These are phyloP conservation scores for Calonectria montana DNA, from an alignment of 2,329 filamentous ascomycete species.

Conservation along the genomic window DNA sequence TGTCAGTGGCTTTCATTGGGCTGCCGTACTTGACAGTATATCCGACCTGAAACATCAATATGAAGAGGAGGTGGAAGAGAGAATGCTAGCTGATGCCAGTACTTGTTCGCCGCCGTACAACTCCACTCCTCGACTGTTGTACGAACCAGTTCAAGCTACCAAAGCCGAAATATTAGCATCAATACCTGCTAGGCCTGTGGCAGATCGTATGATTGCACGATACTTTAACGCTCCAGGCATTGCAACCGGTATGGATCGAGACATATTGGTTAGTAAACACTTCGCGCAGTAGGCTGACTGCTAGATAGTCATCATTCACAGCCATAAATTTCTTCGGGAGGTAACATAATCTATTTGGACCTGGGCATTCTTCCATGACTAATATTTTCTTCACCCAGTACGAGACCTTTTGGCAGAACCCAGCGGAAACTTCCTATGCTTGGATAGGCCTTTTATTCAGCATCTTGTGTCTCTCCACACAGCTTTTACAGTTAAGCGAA, in stretches of 20 bases:
- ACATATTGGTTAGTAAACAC: not conserved
- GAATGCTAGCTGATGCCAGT: not conserved
- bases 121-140: slow-evolving; percentile 45
- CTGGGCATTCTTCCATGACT: not conserved
- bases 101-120: not conserved
- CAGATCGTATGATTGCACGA: slow-evolving; percentile 49
- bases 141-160: slow-evolving; percentile 37
- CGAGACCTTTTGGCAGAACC: not conserved
- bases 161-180: slow-evolving; percentile 47
- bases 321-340: not conserved
- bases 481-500: not conserved
- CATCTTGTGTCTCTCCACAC: not conserved
- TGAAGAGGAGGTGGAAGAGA: slow-evolving; percentile 41
- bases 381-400: not conserved
- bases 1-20: slow-evolving; percentile 53
- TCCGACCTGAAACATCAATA: slow-evolving; percentile 52
- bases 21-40: slow-evolving; percentile 54
- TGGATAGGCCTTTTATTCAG: not conserved
- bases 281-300: not conserved
- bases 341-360: not conserved
- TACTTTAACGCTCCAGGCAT: slow-evolving; percentile 51
- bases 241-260: not conserved
- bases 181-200: slow-evolving; percentile 46
- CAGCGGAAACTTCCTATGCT: not conserved
- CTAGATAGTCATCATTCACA: not conserved